Base-by-base conservation (phyloP, 202 grass and related monocot genomes). In the Schoenoplectus tabernaemontani region DNA sequence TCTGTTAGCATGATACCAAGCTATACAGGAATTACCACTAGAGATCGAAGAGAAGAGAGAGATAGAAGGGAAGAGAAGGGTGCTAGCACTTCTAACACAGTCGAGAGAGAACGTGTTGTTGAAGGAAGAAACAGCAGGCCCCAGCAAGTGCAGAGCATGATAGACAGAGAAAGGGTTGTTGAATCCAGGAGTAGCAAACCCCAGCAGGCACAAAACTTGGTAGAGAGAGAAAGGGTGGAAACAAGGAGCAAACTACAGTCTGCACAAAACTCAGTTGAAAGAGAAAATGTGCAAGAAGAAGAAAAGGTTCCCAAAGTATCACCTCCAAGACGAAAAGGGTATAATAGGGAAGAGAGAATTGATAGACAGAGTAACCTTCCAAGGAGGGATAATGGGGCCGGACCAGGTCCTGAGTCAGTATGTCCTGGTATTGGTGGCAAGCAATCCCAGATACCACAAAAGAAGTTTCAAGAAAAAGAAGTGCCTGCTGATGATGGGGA, bases 231-330 rank as follows among this genome's bases (percentile, higher is more conserved):
- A 65, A 89, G 72, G 78, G 77, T 85, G 82, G 95, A 92, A 41
- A 46, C 78, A 22, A 94, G 86, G 51, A 87, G 80, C 80, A 97
- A 86, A 87, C 41, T 78, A 71, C 88, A 88, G 41, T 59, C 82
- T 63, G 73, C 76, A 74, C 87, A 87, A 75, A 92, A 86, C 77
- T 87, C 81, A 81, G 53, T 82, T 30, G 86, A 84, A 9, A 47
- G 54, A 28, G 60, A 80, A 81, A 86, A 82, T 79, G 20, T 48
- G 59, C 85, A 90, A 86, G 96, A 99, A 44, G 88, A 98, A 65
- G 91, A 99, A 74, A 95, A 91, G 63, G 79, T 82, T 72, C 83
- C 91, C 44, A 99, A 95, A 86, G 86, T 95, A 37, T 99, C 96
- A 1, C 89, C 96, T 75, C 92, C 96, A 79, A 80, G 83, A 30